These are phyloP conservation scores for Mycena epipterygia DNA, from an alignment of 768 basidiomycete genomes.

Conservation along the genomic window DNA sequence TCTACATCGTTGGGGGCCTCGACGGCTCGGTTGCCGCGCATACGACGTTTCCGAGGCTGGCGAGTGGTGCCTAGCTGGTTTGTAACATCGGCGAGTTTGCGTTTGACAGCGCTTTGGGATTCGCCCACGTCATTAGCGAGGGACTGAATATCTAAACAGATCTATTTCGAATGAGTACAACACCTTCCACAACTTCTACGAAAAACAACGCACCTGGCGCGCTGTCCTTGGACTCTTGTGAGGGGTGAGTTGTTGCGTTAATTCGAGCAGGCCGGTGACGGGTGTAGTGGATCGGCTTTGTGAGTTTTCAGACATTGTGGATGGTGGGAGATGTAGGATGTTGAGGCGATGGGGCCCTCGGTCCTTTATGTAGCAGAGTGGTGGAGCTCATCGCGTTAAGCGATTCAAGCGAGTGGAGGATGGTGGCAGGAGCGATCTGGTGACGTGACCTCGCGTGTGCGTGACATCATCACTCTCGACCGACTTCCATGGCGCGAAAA, in stretches of 20 bases:
- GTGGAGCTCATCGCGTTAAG: slow-evolving; percentile 10
- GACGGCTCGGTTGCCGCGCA: slow-evolving; percentile 8
- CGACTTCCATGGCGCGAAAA: slow-evolving; percentile 4
- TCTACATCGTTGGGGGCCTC: slow-evolving; percentile 14
- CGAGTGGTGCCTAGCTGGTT: background rate
- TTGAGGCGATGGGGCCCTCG: background rate
- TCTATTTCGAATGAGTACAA: background rate
- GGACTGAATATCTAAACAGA: slow-evolving; percentile 4
- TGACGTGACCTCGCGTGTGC: background rate
- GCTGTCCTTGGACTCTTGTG: background rate
- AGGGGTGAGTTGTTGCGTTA: slow-evolving; percentile 22
- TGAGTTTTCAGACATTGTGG: background rate
- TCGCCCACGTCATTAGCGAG: background rate
- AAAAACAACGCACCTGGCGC: background rate
- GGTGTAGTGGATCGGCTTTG: slow-evolving; percentile 11
- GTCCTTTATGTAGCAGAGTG: background rate
- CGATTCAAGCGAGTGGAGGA: background rate
- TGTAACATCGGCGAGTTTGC: slow-evolving; percentile 17
- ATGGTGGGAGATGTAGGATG: background rate
- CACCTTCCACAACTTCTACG: background rate
- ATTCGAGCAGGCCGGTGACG: background rate
- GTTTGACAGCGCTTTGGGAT: background rate
- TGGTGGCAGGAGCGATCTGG: no score
- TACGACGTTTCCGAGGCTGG: slow-evolving; percentile 17
- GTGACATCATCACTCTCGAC: background rate